Percentiles rank a stretch among this genome's conserved stretches.
phyloP scores from a whole-genome alignment of 768 basidiomycete genomes.

The Kondoa subrosea region DNA sequence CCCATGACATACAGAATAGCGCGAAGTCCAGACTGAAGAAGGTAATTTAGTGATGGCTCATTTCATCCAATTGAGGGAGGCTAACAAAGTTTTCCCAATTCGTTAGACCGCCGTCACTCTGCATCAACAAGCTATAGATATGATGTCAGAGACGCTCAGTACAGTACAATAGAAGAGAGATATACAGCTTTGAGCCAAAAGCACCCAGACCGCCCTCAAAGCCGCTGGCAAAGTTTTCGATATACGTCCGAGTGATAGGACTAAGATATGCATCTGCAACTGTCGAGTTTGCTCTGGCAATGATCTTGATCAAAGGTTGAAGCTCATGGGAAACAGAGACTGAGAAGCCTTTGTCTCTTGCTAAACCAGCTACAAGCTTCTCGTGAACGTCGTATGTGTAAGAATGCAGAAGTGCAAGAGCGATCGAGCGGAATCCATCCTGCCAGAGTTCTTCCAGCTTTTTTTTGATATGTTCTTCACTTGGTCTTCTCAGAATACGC shows the following conservation, averaged over 20 bases:
- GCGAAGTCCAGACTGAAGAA: too few species aligned
- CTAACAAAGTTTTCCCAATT: too few species aligned
- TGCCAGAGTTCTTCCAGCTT: too few species aligned
- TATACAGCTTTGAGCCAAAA: slow-evolving; percentile 33
- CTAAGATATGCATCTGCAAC: slow-evolving; percentile 93
- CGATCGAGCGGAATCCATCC: slow-evolving; percentile 78
- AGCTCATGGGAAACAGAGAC: slow-evolving; percentile 73
- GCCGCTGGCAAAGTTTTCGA: slow-evolving; percentile 78
- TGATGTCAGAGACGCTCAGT: too few species aligned
- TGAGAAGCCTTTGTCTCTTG: slow-evolving; percentile 63
- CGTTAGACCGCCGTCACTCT: slow-evolving; percentile 74
- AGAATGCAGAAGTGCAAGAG: slow-evolving; percentile 77
- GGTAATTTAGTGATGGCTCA: too few species aligned
- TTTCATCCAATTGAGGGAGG: too few species aligned
- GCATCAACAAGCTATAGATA: too few species aligned
- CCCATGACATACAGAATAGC: too few species aligned
- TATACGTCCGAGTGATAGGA: slow-evolving; percentile 63
- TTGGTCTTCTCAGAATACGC: slow-evolving; percentile 57
- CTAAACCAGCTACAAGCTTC: slow-evolving; percentile 50
- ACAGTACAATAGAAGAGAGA: too few species aligned
- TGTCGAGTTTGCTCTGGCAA: slow-evolving; percentile 75
- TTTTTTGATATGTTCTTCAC: too few species aligned
- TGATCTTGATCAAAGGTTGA: slow-evolving; percentile 91
- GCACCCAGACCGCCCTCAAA: slow-evolving; percentile 42
- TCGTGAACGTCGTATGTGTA: slow-evolving; percentile 53